A percentile compares a stretch with the other conserved stretches of the same genome.
Evolutionary conservation across 805 yeast genomes (phyloP).

Genomic region (Nakazawaea pomicola): DNA sequence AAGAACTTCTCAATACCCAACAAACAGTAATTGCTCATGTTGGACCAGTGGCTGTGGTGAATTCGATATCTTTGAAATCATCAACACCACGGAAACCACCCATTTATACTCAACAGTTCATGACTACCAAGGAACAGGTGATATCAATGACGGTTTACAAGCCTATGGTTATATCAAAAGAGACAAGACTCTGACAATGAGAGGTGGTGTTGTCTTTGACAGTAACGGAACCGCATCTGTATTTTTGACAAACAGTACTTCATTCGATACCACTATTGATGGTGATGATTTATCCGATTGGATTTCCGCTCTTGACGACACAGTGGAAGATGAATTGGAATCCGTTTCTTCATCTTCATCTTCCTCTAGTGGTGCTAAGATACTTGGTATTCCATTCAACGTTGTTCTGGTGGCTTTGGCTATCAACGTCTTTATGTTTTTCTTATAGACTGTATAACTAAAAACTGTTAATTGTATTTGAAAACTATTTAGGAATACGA

Average conservation of each 20-base stretch:
- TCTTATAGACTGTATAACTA: not conserved
- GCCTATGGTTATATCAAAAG: conserved; percentile 53
- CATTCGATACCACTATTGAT: conserved; percentile 39
- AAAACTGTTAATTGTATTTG: no score
- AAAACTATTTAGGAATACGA: no score
- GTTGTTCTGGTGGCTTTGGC: not conserved
- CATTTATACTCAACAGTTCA: conserved; percentile 66
- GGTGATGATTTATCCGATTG: conserved; percentile 41
- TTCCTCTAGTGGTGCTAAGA: not conserved
- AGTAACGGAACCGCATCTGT: conserved; percentile 56
- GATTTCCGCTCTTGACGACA: conserved; percentile 23
- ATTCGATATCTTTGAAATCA: conserved; percentile 69
- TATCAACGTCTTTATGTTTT: not conserved
- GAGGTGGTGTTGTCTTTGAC: conserved; percentile 70
- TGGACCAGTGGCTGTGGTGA: conserved; percentile 81
- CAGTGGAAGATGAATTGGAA: conserved; percentile 1
- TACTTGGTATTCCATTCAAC: not conserved
- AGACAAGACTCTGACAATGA: conserved; percentile 46
- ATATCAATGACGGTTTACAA: conserved; percentile 56
- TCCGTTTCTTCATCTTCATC: not conserved
- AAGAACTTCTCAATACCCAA: conserved; percentile 67
- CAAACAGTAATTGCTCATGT: conserved; percentile 60
- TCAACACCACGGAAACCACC: conserved; percentile 53
- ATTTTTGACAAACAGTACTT: conserved; percentile 50
- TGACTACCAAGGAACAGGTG: conserved; percentile 68